These are phyloP conservation scores for Sporothrix phasma DNA, from an alignment of 2,329 filamentous ascomycete genomes.

Conservation along the genomic window DNA sequence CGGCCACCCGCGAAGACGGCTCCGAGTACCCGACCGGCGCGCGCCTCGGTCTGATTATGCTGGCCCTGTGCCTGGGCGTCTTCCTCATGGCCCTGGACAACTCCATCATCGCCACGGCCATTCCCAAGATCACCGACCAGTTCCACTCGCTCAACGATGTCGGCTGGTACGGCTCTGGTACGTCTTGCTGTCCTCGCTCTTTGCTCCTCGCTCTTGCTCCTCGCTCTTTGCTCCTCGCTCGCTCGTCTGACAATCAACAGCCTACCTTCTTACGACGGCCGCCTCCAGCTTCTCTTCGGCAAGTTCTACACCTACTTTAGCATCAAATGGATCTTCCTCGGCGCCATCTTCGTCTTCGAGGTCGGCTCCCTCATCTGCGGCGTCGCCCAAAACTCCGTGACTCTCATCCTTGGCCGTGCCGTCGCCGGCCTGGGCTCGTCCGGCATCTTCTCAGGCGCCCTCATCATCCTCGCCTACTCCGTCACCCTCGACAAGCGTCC, in stretches of 20 bases:
- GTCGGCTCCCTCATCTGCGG: constrained; percentile 29
- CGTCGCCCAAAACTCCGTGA: constrained; percentile 19
- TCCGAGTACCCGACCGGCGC: constrained; percentile 29
- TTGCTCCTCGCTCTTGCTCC: no score
- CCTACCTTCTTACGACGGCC: constrained; percentile 29
- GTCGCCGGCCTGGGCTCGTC: constrained; percentile 27
- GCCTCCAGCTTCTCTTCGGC: constrained; percentile 27
- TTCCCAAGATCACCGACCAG: constrained; percentile 28
- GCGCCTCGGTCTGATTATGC: constrained; percentile 31
- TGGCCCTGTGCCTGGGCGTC: constrained; percentile 35
- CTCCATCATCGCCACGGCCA: constrained; percentile 27
- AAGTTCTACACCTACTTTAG: constrained; percentile 31
- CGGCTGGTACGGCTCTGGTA: constrained; percentile 33
- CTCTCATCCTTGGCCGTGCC: constrained; percentile 21
- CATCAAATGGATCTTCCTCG: constrained; percentile 27
- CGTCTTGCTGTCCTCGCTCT: background rate
- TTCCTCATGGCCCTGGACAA: constrained; percentile 35
- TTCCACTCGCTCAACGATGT: constrained; percentile 32
- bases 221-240: background rate
- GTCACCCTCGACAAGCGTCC: constrained; percentile 19
- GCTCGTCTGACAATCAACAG: constrained; percentile 14
- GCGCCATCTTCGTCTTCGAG: constrained; percentile 28
- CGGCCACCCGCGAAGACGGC: constrained; percentile 30
- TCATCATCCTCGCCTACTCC: constrained; percentile 26
- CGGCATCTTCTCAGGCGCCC: constrained; percentile 30